A percentile compares a stretch with the other conserved stretches of the same genome.
Conservation (phyloP, 805 yeast species). For the Cyberlindnera petersonii region DNA sequence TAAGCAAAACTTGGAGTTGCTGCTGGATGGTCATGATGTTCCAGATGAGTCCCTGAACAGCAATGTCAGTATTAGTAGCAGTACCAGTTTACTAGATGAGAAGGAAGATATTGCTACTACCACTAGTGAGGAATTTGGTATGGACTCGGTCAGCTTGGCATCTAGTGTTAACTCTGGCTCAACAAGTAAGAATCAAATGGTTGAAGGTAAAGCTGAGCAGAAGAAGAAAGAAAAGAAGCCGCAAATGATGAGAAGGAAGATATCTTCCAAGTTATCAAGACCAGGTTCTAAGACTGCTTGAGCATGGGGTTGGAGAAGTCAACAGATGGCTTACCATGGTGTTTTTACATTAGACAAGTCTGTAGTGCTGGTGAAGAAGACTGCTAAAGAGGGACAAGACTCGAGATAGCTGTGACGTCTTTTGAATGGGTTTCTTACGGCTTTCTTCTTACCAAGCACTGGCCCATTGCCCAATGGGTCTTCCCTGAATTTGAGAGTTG, state of each 20-base stretch:
- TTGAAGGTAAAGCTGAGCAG: background rate
- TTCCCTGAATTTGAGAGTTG: conserved; percentile 45
- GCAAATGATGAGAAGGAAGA: background rate
- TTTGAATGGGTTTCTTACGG: conserved; percentile 53
- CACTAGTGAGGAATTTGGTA: conserved; percentile 3
- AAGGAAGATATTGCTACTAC: too few relatives aligned
- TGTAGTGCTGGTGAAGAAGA: conserved; percentile 11
- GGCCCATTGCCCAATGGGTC: conserved; percentile 57
- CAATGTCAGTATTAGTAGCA: too few relatives aligned
- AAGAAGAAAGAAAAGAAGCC: background rate
- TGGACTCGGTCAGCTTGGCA: too few relatives aligned
- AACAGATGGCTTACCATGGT: conserved; percentile 9
- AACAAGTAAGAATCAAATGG: background rate
- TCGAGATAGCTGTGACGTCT: conserved; percentile 36
- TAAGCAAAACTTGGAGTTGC: conserved; percentile 49
- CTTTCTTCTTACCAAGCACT: conserved; percentile 45
- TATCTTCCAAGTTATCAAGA: background rate
- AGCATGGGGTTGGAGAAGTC: background rate
- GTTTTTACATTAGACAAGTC: background rate
- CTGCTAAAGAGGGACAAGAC: conserved; percentile 14
- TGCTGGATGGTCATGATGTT: conserved; percentile 25
- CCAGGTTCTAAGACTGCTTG: background rate
- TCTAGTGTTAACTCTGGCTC: conserved; percentile 1
- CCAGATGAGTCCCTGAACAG: conserved; percentile 11
- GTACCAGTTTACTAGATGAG: too few relatives aligned